phyloP scores from a whole-genome alignment of 2,329 filamentous ascomycete genomes.

The Fusarium xyrophilum region DNA sequence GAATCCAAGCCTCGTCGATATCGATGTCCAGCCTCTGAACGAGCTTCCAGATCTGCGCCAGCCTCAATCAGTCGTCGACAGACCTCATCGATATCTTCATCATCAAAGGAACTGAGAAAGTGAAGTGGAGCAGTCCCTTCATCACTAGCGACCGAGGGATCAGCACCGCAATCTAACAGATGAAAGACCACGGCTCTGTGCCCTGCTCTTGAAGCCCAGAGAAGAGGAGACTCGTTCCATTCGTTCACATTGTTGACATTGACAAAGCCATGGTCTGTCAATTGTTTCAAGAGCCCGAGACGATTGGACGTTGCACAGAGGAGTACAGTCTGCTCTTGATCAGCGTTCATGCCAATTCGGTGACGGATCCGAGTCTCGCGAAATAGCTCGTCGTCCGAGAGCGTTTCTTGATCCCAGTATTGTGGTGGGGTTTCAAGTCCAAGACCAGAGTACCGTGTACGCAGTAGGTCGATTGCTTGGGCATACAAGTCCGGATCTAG shows the following conservation, averaged over 20 bases:
- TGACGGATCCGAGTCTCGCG: not conserved
- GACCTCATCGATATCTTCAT: accelerated
- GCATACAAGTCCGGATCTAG: not conserved
- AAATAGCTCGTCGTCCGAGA: not conserved
- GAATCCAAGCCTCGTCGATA: not conserved
- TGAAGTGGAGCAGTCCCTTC: not conserved
- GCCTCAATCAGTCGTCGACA: not conserved
- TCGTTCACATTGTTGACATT: not conserved
- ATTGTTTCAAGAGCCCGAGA: accelerated
- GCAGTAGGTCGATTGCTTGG: not conserved
- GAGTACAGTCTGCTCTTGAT: not conserved
- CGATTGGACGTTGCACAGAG: not conserved
- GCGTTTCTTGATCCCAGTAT: not conserved
- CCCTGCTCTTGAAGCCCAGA: not conserved
- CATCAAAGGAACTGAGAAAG: not conserved
- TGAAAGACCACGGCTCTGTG: not conserved
- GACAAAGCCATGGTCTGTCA: accelerated
- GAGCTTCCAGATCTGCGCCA: not conserved
- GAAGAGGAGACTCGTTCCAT: not conserved
- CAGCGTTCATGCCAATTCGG: not conserved
- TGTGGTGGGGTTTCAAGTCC: not conserved
- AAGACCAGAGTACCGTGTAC: not conserved
- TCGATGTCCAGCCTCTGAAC: not conserved
- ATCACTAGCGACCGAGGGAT: not conserved
- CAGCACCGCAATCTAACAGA: not conserved